phyloP scores from a whole-genome alignment of 768 basidiomycete species.

The Boletellus emodensis region DNA sequence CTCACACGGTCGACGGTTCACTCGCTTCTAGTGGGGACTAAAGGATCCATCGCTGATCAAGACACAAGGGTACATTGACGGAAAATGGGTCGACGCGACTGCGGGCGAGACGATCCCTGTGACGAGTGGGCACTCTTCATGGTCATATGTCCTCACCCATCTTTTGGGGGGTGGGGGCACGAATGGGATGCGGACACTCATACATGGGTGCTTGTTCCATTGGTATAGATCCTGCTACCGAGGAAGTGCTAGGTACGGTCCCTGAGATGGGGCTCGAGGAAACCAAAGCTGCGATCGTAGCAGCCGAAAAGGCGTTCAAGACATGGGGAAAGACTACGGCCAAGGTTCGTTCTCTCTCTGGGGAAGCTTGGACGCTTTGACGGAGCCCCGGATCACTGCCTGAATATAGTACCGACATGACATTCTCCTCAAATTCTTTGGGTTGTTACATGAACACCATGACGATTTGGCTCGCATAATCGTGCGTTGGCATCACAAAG shows the following conservation, averaged over 20 bases:
- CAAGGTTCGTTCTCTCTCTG: slow-evolving; percentile 47
- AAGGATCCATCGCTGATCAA: slow-evolving; percentile 75
- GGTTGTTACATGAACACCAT: slow-evolving; percentile 74
- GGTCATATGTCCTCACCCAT: not conserved
- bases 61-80: slow-evolving; percentile 74
- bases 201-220: not conserved
- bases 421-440: slow-evolving; percentile 72
- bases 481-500: slow-evolving; percentile 40
- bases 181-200: not conserved
- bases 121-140: slow-evolving; percentile 50
- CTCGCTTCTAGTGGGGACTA: slow-evolving; percentile 55
- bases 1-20: not conserved
- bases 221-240: slow-evolving; percentile 78
- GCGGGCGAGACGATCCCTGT: slow-evolving; percentile 70
- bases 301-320: slow-evolving; percentile 76
- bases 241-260: slow-evolving; percentile 75
- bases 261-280: slow-evolving; percentile 89
- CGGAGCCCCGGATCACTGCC: not conserved
- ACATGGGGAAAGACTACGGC: slow-evolving; percentile 86
- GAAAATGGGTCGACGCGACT: slow-evolving; percentile 82
- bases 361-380: not conserved
- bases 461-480: slow-evolving; percentile 88
- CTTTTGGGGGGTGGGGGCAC: not conserved
- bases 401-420: slow-evolving; percentile 68
- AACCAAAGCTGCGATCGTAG: slow-evolving; percentile 78